These are phyloP conservation scores for Bauhinia variegata DNA, from an alignment of 306 rosid species.

Conservation along the genomic window DNA sequence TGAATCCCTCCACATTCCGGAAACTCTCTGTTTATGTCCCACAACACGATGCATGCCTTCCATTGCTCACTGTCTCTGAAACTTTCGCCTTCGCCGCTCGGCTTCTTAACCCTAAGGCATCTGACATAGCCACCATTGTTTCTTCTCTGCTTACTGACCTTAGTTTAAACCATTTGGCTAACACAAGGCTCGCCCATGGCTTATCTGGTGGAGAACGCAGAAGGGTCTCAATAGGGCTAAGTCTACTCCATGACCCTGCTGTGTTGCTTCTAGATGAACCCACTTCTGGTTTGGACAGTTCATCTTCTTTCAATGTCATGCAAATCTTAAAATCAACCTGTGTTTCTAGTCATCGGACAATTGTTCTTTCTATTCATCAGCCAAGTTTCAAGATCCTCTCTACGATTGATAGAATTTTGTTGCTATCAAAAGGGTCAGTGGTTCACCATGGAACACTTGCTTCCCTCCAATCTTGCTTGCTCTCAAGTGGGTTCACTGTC, in stretches of 20 bases:
- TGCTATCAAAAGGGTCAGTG: constrained; percentile 69
- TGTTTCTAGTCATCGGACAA: constrained; percentile 63
- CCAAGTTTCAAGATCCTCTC: constrained; percentile 88
- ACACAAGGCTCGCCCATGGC: constrained; percentile 64
- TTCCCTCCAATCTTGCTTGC: constrained; percentile 61
- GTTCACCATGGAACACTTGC: constrained; percentile 77
- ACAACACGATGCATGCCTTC: constrained; percentile 84
- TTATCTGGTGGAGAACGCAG: constrained; percentile 85
- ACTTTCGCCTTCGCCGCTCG: constrained; percentile 77
- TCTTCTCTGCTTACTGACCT: constrained; percentile 66
- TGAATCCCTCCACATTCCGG: constrained; percentile 70
- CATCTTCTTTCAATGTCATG: constrained; percentile 79
- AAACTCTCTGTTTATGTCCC: constrained; percentile 93
- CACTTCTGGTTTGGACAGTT: constrained; percentile 90
- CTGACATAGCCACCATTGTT: constrained; percentile 46
- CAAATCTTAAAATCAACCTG: constrained; percentile 73
- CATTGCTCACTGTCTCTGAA: constrained; percentile 77
- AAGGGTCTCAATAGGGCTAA: constrained; percentile 77
- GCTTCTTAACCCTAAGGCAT: constrained; percentile 61
- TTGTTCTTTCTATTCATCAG: constrained; percentile 84
- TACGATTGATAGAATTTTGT: constrained; percentile 60
- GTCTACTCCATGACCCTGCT: constrained; percentile 88
- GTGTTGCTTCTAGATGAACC: constrained; percentile 88
- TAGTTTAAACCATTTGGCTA: constrained; percentile 59
- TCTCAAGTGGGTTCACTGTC: constrained; percentile 63